Evolutionary conservation across 108 stramenopile species (phyloP), one percentile per base, ranked within the genome.

Genomic region (Stephanodiscus triporus): DNA sequence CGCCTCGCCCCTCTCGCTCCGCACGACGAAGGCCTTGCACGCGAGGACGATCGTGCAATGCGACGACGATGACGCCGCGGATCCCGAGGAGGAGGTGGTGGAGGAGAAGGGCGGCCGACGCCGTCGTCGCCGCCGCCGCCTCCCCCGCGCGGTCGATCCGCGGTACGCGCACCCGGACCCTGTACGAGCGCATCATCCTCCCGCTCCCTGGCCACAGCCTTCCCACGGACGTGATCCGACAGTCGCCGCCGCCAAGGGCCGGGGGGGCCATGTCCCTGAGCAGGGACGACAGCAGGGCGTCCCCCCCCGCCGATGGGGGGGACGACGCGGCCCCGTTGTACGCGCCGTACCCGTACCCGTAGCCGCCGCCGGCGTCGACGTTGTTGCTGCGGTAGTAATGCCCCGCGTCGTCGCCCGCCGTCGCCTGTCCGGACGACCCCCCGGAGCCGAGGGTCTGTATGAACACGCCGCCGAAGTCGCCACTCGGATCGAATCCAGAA

Each of bases 171-270:
- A 86, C 85, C 50, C 75, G 64, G 8, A 94, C 45, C 56, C 86
- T 73, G 78, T 86, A 90, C 9, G 89, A 87, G 58, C 88, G 61
- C 93, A 91, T 94, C 88, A 91, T 90, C 20, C 93, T 84, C 10
- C 93, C 93, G 37, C 87, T 88, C 8, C 87, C 90, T 0, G 93
- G 90, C 68, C 74, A 66, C 20, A 83, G 50, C 54, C 80, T 45
- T 24, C 49, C 50, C 3, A 81, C 66, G 6, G 67, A 63, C 5
- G 72, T 47, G 0, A 70, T 23, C 60, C 66, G 73, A 16, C 43
- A 45, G 3, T 16, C 43, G 43, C 1, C 43, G n/a, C 74, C 80
- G 38, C 80, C 80, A 23, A 81, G 45, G 36, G 40, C 26, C 8
- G 27, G 45, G 53, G 58, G 4, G 55, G 63, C 71, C 22, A 81